Base-by-base conservation (phyloP, 345 rosid species). In the Lepidium didymum region DNA sequence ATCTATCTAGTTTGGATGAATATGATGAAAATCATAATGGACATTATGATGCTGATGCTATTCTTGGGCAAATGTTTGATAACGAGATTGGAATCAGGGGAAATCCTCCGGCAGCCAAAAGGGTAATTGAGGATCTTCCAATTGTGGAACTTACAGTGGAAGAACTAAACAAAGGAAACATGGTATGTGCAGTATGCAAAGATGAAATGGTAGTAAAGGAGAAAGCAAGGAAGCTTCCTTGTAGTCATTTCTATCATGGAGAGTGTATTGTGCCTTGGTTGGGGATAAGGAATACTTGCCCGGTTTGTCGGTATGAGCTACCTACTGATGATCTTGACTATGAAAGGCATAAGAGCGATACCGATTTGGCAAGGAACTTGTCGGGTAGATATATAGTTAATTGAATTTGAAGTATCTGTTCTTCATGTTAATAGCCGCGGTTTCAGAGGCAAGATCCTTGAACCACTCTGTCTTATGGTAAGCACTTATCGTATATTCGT, bases 261-360 rank as follows among this genome's bases (percentile, higher is more conserved):
- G 87, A 81, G 0, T 83, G 87, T 71, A 83, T 83, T 10, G 9
- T 75, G 7, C 87, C 87, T 1, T 83, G 87, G 87, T 56, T 83
- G 44, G 79, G 68, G 51, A 68, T 83, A 34, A 64, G 84, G 68
- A 83, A 83, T 53, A 76, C 87, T 8, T 83, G 87, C 44, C 87
- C 87, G 0, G 78, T 83, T 68, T 83, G 87, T 67, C 76, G 84
- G 35, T 79, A 68, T 58, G 87, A 83, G 76, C 47, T 83, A 47
- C 85, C 85, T 58, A 81, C 80, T 12, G 89, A 85, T 75, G 85
- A 82, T 67, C 35, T 61, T 49, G 83, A 80, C 14, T 80, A 75
- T 27, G 88, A 80, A 78, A 67, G 76, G 59, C 72, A 13, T 14
- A 36, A 55, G 56, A 59, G 51, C 1, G 57, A 11, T 37, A 3